These are phyloP conservation scores for Cystofilobasidium ferigula DNA, from an alignment of 768 basidiomycete genomes.

Conservation along the genomic window DNA sequence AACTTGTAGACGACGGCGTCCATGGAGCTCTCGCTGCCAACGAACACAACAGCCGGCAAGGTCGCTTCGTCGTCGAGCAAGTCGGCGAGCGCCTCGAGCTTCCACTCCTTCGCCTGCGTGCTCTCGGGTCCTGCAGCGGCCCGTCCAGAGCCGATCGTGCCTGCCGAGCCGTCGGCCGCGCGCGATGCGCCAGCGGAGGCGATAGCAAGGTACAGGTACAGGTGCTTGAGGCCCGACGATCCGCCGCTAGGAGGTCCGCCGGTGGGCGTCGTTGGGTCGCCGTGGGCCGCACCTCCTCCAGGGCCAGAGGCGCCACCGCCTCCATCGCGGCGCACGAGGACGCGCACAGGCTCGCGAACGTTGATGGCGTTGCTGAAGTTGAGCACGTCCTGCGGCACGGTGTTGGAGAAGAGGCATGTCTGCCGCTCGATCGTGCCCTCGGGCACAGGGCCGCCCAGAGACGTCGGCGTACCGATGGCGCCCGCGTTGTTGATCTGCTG, in stretches of 20 bases:
- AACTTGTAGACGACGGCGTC: constrained; percentile 86
- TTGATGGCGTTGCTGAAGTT: constrained; percentile 89
- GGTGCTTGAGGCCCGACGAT: constrained; percentile 72
- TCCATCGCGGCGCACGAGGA: constrained; percentile 71
- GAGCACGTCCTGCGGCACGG: constrained; percentile 93
- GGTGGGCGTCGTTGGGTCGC: constrained; percentile 35
- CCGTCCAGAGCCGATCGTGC: constrained; percentile 19
- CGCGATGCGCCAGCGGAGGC: constrained; percentile 53
- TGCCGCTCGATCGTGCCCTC: constrained; percentile 57
- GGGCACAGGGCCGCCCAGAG: not conserved
- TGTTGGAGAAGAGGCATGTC: constrained; percentile 92
- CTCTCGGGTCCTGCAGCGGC: constrained; percentile 28
- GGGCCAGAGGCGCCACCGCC: constrained; percentile 29
- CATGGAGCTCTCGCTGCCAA: constrained; percentile 73
- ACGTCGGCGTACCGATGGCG: constrained; percentile 13
- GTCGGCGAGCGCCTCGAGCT: constrained; percentile 80
- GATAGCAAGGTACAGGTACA: constrained; percentile 90
- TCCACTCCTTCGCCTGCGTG: constrained; percentile 51
- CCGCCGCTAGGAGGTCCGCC: not conserved
- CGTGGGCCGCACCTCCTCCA: constrained; percentile 61
- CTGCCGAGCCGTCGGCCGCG: not conserved
- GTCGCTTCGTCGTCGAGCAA: constrained; percentile 79
- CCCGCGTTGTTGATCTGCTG: constrained; percentile 14
- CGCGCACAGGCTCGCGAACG: constrained; percentile 88
- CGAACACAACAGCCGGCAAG: constrained; percentile 69